These are phyloP conservation scores for Infundibulicybe gibba DNA, from an alignment of 768 basidiomycete species.

Conservation along the genomic window DNA sequence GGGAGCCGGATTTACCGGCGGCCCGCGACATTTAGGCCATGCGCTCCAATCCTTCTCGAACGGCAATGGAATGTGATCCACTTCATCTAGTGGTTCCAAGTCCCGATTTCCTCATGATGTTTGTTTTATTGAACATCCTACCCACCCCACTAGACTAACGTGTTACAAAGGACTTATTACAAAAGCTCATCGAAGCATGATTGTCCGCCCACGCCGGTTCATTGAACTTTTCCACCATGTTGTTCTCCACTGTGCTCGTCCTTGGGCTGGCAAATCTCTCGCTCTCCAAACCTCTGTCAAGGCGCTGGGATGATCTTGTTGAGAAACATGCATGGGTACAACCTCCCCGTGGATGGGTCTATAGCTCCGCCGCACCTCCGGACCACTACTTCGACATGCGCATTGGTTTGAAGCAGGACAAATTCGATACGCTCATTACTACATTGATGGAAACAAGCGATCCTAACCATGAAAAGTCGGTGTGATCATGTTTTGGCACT, in stretches of 20 bases:
- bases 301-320: slow-evolving; percentile 45
- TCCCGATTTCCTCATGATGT: too few relatives aligned
- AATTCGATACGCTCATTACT: slow-evolving; percentile 45
- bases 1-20: too few relatives aligned
- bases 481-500: slow-evolving; percentile 3
- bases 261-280: slow-evolving; percentile 32
- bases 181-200: too few relatives aligned
- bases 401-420: slow-evolving; percentile 53
- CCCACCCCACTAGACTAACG: too few relatives aligned
- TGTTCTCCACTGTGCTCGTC: slow-evolving; percentile 27
- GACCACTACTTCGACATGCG: slow-evolving; percentile 50
- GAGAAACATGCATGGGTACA: slow-evolving; percentile 55
- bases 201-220: too few relatives aligned
- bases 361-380: slow-evolving; percentile 38
- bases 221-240: slow-evolving; percentile 13
- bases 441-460: slow-evolving; percentile 56
- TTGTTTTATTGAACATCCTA: too few relatives aligned
- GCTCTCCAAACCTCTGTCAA: slow-evolving; percentile 35
- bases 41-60: too few relatives aligned
- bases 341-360: slow-evolving; percentile 50
- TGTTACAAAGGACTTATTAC: too few relatives aligned
- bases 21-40: too few relatives aligned
- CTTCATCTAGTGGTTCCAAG: too few relatives aligned
- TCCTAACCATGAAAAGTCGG: slow-evolving; percentile 42
- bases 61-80: too few relatives aligned